Base-by-base conservation (phyloP, 371 early-diverging fungal species). In the Mucor mucedo region DNA sequence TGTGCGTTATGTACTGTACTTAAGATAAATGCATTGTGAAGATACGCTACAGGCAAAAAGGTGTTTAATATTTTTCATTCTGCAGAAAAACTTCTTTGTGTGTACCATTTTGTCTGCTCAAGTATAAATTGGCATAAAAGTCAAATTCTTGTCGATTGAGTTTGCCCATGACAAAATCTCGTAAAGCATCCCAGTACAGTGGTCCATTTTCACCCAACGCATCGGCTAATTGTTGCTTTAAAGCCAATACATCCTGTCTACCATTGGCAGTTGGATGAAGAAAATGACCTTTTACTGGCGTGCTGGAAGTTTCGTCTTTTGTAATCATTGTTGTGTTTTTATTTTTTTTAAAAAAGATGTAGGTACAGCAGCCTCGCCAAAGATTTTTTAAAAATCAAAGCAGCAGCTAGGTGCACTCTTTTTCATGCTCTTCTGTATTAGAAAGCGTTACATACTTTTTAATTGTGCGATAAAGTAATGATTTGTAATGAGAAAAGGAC, bases 11-110 rank as follows among this genome's bases (percentile, higher is more conserved):
- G 89, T 52, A 92, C 82, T 5, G 88, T 91, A 55, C 90, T 90
- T 21, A 92, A 70, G 50, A 93, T 91, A 67, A 93, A 91, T 35
- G 88, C 84, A 69, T 93, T 93, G 71, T 93, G 93, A 39, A 93
- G 78, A 16, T 79, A 72, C 0, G 90, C 92, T 89, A 59, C 29
- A 6, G 27, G 32, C 16, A 48, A 57, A 41, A 55, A 62, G 16
- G 47, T 39, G 5, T 13, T 54, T 7, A 47, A 38, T 21, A 21
- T 21, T 21, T 21, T 21, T 1, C 21, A 21, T 21, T 21, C 21
- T 21, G 21, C 21, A 21, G 21, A 21, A 21, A 21, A 21, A 21
- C 21, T 21, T 21, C 21, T 21, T 21, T 21, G 21, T 21, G 21
- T 21, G 21, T 82, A 84, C 88, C 84, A 64, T 90, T 79, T 58